Base-by-base conservation (phyloP, 2,329 filamentous ascomycete species). In the Exophiala mesophila region DNA sequence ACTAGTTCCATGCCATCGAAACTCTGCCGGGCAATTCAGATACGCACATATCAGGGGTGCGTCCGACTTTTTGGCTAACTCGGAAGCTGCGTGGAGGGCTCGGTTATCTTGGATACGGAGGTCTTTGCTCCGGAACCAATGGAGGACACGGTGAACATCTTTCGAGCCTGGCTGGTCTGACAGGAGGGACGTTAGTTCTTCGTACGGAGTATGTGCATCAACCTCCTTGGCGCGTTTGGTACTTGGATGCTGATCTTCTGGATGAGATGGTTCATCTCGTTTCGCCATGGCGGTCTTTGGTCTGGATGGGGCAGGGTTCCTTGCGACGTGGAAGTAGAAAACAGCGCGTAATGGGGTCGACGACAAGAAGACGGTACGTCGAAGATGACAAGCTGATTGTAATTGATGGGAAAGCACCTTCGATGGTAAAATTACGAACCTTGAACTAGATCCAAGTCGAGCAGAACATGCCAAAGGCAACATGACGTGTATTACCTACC, bases 101-200 rank as follows among this genome's bases (percentile, higher is more conserved):
- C 60, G 67, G 44, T 74, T 74, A 47, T 74, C 72, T 34, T 73
- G 66, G 33, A 69, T 66, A 16, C 72, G 63, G 5, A 74, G 54
- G 40, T 74, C 72, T 47, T 73, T 73, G 43, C 65, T 67, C n/a
- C 70, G 65, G 49, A 73, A 74, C 72, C 71, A 74, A 46, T 73
- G 70, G 4, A 68, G 57, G 1, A 73, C 65, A 44, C 63, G 68
- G n/a, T 57, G 59, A 4, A 64, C 61, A 5, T 65, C 56, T 15
- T 61, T 58, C 8, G 62, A 57, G 24, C 60, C 60, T 13, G 64
- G 55, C 44, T 68, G 69, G 5, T 61, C 55, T 16, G 63, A 58
- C 3, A 73, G 55, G 2, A 62, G 56, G 30, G 62, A 55, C n/a
- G 58, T 50, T 12, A 74, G 59, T 24, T 67, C 55, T 10, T 65